Conservation (phyloP, 768 basidiomycete genomes). For the Boletus subcaerulescens region DNA sequence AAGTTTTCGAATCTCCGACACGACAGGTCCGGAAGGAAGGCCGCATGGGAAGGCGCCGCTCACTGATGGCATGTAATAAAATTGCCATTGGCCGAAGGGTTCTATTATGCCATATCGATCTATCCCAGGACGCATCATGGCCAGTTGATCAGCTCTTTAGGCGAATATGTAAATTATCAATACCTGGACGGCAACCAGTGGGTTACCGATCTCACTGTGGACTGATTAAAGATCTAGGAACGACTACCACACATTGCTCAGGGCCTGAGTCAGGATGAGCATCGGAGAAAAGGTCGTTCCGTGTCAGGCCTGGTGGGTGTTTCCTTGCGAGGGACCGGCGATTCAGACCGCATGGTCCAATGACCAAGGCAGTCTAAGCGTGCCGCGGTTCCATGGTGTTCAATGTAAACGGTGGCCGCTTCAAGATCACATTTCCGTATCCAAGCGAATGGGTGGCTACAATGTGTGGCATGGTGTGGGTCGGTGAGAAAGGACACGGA, state of each 20-base stretch:
- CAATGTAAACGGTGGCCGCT: background rate
- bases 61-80: background rate
- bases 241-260: background rate
- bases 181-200: background rate
- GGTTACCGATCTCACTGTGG: background rate
- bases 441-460: background rate
- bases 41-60: constrained; percentile 4
- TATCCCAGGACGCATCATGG: too few relatives aligned
- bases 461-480: too few relatives aligned
- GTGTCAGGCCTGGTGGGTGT: background rate
- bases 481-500: too few relatives aligned
- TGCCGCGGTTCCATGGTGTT: background rate
- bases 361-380: too few relatives aligned
- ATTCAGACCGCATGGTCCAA: background rate
- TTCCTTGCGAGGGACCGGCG: background rate
- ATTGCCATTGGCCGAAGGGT: constrained; percentile 22
- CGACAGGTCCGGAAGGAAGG: constrained; percentile 21
- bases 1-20: constrained; percentile 27
- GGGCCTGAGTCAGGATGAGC: too few relatives aligned
- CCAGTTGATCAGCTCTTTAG: constrained; percentile 2
- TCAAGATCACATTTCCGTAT: background rate
- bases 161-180: background rate
- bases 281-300: background rate
- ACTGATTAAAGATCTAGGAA: too few relatives aligned
- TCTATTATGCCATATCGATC: constrained; percentile 7